phyloP scores from a whole-genome alignment of 202 grass and related monocot species.

The Musa balbisiana region DNA sequence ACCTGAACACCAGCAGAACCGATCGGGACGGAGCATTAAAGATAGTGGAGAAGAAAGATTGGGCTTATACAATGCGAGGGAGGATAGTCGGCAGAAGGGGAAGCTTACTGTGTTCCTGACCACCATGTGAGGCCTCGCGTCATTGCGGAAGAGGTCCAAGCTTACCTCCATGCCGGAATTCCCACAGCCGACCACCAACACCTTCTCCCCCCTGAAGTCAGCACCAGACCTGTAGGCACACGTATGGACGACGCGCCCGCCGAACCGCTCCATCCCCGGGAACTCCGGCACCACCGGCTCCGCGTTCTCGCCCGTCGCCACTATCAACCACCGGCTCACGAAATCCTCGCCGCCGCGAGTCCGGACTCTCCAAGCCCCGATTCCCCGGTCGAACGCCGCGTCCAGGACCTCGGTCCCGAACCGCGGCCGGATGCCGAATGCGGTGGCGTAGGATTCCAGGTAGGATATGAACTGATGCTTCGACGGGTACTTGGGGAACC shows the following conservation, averaged over 20 bases:
- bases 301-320: conserved; percentile 89
- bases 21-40: not conserved
- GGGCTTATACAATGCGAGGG: not conserved
- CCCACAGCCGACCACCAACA: conserved; percentile 77
- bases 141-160: conserved; percentile 69
- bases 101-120: conserved; percentile 66
- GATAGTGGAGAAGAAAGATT: not conserved
- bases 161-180: conserved; percentile 98
- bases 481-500: conserved; percentile 59
- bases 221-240: conserved; percentile 69
- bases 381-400: conserved; percentile 35
- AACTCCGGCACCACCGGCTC: conserved; percentile 51
- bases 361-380: conserved; percentile 49
- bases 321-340: conserved; percentile 57
- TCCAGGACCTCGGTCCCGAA: conserved; percentile 51
- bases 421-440: conserved; percentile 45
- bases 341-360: conserved; percentile 33
- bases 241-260: conserved; percentile 47
- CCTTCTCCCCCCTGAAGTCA: conserved; percentile 53
- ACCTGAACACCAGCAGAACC: conserved; percentile 29
- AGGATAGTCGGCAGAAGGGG: not conserved
- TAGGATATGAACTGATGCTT: conserved; percentile 81
- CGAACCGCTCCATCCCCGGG: conserved; percentile 36
- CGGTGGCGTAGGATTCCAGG: conserved; percentile 55
- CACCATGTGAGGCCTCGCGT: conserved; percentile 56